These are phyloP conservation scores for Penicillium sclerotigenum DNA, from an alignment of 2,329 filamentous ascomycete genomes.

Conservation along the genomic window DNA sequence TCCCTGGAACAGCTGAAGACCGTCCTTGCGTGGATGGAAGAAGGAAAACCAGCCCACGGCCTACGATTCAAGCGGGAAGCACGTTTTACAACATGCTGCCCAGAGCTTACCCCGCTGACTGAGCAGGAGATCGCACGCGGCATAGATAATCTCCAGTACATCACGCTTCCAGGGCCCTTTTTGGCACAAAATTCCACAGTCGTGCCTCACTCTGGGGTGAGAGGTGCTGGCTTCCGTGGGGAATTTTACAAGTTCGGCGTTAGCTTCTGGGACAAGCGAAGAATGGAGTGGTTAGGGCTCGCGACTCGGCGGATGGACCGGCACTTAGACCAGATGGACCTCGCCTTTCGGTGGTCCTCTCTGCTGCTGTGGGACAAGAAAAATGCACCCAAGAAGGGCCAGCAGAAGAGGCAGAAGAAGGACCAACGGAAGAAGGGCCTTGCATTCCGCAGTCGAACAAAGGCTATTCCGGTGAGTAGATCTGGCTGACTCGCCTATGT, in stretches of 20 bases:
- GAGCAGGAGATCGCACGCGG: rapidly evolving
- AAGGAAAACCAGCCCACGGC: rapidly evolving
- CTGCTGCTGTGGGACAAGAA: neutral
- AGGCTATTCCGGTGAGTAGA: neutral
- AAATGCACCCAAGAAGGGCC: no score
- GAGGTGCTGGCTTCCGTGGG: neutral
- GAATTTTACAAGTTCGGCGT: neutral
- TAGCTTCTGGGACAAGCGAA: neutral
- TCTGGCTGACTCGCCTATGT: neutral
- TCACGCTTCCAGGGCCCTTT: neutral
- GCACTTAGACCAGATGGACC: rapidly evolving
- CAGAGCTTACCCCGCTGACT: rapidly evolving
- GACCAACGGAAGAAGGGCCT: neutral
- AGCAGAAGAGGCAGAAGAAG: no score
- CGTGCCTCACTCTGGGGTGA: neutral
- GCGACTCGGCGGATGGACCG: neutral
- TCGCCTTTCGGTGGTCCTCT: neutral
- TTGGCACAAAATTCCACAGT: neutral
- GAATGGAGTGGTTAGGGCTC: neutral
- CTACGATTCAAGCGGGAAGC: neutral
- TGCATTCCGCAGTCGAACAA: neutral
- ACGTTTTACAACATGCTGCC: neutral
- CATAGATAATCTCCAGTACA: neutral
- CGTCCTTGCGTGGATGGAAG: neutral
- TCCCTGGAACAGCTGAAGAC: neutral